These are phyloP conservation scores for Ceratopteris richardii DNA, from an alignment of 75 land plant genomes.

Conservation along the genomic window DNA sequence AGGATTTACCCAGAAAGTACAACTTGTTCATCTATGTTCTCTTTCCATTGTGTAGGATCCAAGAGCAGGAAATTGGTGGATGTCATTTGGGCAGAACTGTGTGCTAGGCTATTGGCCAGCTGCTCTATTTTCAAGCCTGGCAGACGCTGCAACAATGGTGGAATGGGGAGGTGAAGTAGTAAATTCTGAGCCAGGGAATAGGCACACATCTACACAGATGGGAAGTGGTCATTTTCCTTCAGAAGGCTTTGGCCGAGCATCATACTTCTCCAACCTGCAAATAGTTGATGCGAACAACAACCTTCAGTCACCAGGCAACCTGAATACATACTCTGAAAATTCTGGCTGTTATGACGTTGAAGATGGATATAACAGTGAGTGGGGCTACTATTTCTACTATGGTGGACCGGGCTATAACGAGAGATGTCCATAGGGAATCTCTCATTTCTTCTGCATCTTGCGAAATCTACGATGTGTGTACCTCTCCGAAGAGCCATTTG, in stretches of 20 bases:
- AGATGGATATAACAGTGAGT: constrained; percentile 56
- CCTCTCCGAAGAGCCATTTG: too few species aligned
- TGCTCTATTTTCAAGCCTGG: constrained; percentile 57
- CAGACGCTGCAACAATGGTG: constrained; percentile 72
- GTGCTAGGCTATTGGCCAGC: constrained; percentile 90
- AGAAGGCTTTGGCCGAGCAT: constrained; percentile 67
- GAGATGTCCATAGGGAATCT: constrained; percentile 34
- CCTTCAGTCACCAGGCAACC: constrained; percentile 45
- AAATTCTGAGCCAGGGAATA: constrained; percentile 57
- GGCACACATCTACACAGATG: constrained; percentile 81
- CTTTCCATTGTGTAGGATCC: constrained; percentile 91
- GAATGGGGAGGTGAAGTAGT: constrained; percentile 95
- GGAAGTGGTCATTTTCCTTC: constrained; percentile 86
- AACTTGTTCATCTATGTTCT: too few species aligned
- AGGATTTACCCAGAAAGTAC: too few species aligned
- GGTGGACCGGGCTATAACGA: constrained; percentile 80
- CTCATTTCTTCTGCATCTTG: too few species aligned
- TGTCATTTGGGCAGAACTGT: constrained; percentile 63
- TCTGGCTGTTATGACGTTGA: constrained; percentile 75
- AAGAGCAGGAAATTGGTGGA: constrained; percentile 82
- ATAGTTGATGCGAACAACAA: constrained; percentile 61
- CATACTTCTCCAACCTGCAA: constrained; percentile 70
- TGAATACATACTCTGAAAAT: constrained; percentile 71
- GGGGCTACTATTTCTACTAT: constrained; percentile 83
- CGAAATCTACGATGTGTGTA: too few species aligned